Evolutionary conservation across 2,329 filamentous ascomycete genomes (phyloP), one percentile per base, ranked within the genome.

Genomic region (Fusarium duplospermum): DNA sequence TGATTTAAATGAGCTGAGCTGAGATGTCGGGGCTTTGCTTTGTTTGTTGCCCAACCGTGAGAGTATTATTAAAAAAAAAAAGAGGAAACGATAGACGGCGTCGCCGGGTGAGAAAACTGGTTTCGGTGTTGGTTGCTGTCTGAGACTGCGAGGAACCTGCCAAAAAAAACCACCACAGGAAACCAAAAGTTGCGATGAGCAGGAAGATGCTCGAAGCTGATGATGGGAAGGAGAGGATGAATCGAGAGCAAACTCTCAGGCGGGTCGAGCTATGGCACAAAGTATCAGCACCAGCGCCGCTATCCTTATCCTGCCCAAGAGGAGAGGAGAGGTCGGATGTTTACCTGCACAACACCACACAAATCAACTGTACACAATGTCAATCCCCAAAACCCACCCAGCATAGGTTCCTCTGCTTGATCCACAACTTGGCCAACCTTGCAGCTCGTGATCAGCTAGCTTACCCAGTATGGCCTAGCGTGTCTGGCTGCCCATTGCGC

Each of bases 371-470:
- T 54, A 62, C 57, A 54, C 42, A 62, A 62, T 58, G 45, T 54
- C 45, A 52, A 52, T 62, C 40, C 29, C 31, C 59, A 62, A 50
- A 36, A 35, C 24, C 22, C 42, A 29, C 29, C n/a, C 64, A 52
- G 67, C 56, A 68, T 72, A 61, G 52, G 62, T 60, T 74, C 63
- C 62, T 63, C 29, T 68, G 18, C 58, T 50, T 68, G 72, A 61
- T 68, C 76, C 76, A 74, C 76, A 67, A 62, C 42, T 64, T 64
- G 52, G 57, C 57, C 69, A 73, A 75, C 68, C 69, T 76, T 64
- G 45, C 67, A 52, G 75, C 76, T 76, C 71, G 74, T 78, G 76
- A 78, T 77, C 74, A 65, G 20, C 54, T 31, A 67, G 50, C 54
- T 56, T 63, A 61, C 76, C 76, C 52, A 59, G 63, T 50, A 52